Conservation (phyloP, 2,329 filamentous ascomycete genomes). For the Penicillium sp. region DNA sequence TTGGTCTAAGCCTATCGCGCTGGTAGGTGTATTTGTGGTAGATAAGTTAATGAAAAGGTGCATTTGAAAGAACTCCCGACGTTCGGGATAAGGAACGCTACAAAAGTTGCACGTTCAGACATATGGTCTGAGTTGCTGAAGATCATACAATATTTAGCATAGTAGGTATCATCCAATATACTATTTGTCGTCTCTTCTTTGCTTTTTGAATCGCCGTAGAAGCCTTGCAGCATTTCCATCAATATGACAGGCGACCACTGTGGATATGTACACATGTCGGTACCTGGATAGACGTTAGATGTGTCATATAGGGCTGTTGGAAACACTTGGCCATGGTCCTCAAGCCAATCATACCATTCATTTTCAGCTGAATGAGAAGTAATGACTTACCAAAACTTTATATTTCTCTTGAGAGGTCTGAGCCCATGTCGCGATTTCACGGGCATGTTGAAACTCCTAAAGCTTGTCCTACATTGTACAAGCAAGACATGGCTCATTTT, state of each 20-base stretch:
- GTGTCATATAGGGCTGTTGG: not conserved
- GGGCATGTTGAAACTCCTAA: not conserved
- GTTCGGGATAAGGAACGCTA: slow-evolving; percentile 10
- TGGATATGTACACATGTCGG: not conserved
- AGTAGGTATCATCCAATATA: not conserved
- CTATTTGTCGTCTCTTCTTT: not conserved
- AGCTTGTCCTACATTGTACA: not conserved
- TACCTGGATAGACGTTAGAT: no score
- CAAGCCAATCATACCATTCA: not conserved
- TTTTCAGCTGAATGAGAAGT: not conserved
- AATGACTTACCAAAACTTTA: not conserved
- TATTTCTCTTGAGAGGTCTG: not conserved
- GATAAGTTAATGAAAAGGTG: slow-evolving; percentile 15
- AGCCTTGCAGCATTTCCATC: not conserved
- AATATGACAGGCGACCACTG: not conserved
- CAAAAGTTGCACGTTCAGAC: slow-evolving; percentile 16
- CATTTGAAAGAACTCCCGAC: slow-evolving; percentile 14
- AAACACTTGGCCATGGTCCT: no score
- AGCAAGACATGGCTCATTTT: not conserved
- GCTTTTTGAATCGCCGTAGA: not conserved
- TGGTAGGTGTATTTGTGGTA: not conserved
- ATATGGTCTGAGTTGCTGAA: not conserved
- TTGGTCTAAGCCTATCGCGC: slow-evolving; percentile 12
- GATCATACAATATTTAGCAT: not conserved
- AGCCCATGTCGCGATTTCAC: not conserved